A percentile compares a stretch with the other conserved stretches of the same genome.
phyloP scores from a whole-genome alignment of 176 grass and related monocot species.

The Phragmites australis region DNA sequence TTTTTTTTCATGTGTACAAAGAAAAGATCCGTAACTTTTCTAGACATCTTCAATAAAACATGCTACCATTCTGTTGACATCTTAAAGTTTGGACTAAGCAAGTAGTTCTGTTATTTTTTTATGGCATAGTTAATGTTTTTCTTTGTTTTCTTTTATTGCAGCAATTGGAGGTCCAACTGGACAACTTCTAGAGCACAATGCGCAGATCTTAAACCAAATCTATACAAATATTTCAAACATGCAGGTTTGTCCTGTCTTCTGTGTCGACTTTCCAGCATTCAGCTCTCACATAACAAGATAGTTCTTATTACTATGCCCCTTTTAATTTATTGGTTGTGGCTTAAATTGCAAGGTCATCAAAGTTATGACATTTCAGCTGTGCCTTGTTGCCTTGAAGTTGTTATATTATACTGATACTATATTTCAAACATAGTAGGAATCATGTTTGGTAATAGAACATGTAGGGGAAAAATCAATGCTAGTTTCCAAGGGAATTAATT shows the following conservation, averaged over 20 bases:
- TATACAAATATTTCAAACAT: slow-evolving; percentile 61
- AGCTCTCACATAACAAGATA: background rate
- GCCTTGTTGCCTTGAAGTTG: background rate
- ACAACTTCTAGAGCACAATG: slow-evolving; percentile 63
- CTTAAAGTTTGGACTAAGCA: background rate
- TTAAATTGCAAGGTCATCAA: background rate
- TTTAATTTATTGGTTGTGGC: background rate
- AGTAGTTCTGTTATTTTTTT: background rate
- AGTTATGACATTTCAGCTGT: slow-evolving; percentile 2
- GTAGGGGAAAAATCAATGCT: background rate
- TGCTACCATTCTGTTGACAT: background rate
- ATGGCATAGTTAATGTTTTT: slow-evolving; percentile 1
- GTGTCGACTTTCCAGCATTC: background rate
- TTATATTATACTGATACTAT: background rate
- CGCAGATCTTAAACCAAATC: slow-evolving; percentile 57
- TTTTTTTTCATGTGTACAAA: background rate
- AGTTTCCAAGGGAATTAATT: background rate
- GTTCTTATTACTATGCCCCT: background rate
- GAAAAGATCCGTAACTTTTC: background rate
- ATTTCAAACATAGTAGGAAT: background rate
- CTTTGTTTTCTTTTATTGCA: slow-evolving; percentile 33
- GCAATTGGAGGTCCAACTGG: slow-evolving; percentile 69
- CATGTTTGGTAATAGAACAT: background rate
- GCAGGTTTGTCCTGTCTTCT: slow-evolving; percentile 43
- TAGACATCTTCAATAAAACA: background rate